Evolutionary conservation across 2,329 filamentous ascomycete genomes (phyloP), one percentile per base, ranked within the genome.

Genomic region (Sarocladiaceae sp.): DNA sequence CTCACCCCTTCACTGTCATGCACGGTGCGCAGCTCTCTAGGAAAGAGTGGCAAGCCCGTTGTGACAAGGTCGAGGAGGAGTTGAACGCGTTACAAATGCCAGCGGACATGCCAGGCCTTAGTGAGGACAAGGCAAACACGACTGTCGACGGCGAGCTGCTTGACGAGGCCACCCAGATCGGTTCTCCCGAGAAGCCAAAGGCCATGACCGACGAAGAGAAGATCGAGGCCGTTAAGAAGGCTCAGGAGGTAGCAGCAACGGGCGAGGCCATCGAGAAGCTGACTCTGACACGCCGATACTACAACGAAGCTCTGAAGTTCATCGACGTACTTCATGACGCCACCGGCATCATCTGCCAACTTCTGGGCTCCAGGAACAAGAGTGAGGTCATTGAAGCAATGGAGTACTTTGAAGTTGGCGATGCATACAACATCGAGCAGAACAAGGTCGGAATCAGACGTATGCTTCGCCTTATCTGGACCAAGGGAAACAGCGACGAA

Each of bases 321-420:
- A 96, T 99, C 59, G 87, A 96, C 56, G 87, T 95, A 5, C 76
- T 99, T 20, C 90, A 97, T 59, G 83, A 87, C 11, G 89, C 90
- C 20, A 95, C 91, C 1, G 79, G 80, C 8, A 84, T 84, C 2
- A 86, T 97, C 29, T 90, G 87, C 56, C 93, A 97, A 68, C 78
- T 99, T 17, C 79, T 99, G 3, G 90, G 90, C 5, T 95, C 94
- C 26, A 90, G 89, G 64, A 99, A 99, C 76, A 99, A 99, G 77
- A 96, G 90, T 61, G 94, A 99, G 67, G 89, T 97, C 23, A 96
- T 99, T 56, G 95, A 99, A 68, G 94, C 95, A 15, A 99, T 99
- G 84, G 94, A 99, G 66, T 99, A 95, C 71, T 96, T 99, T 60
- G 91, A 95, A 60, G 84, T 96, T 40, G 87, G 94, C 40, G 92